phyloP scores from a whole-genome alignment of 805 yeast species.

The Debaryomyces hansenii region DNA sequence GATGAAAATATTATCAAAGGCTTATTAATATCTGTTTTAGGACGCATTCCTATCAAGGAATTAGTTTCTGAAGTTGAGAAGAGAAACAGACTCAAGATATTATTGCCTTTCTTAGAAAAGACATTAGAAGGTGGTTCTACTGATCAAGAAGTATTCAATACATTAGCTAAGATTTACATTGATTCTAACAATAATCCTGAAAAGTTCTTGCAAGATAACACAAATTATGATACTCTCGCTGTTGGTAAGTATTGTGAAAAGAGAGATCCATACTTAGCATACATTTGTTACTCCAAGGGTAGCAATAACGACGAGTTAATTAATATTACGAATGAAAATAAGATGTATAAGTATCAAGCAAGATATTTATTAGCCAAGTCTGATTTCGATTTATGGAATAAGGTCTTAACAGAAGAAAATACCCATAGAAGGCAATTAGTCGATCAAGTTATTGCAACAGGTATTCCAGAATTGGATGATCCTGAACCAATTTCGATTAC shows the following conservation, averaged over 20 bases:
- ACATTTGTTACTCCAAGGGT: constrained; percentile 96
- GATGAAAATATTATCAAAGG: constrained; percentile 85
- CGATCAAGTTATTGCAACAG: constrained; percentile 94
- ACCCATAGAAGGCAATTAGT: constrained; percentile 86
- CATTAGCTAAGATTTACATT: constrained; percentile 95
- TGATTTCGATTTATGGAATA: constrained; percentile 79
- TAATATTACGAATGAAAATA: constrained; percentile 90
- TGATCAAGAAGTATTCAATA: constrained; percentile 90
- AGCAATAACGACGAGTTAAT: constrained; percentile 86
- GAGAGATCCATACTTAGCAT: constrained; percentile 98
- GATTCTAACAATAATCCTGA: constrained; percentile 98
- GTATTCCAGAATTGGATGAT: constrained; percentile 89
- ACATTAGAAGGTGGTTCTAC: constrained; percentile 79
- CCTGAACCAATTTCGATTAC: constrained; percentile 94
- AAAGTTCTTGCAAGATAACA: constrained; percentile 89
- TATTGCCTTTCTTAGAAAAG: constrained; percentile 91
- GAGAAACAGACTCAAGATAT: constrained; percentile 88
- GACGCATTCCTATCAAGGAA: constrained; percentile 90
- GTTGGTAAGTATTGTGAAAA: constrained; percentile 99
- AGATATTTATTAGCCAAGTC: constrained; percentile 87
- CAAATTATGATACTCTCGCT: constrained; percentile 84
- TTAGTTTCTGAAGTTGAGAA: constrained; percentile 94
- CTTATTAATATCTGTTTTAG: constrained; percentile 79
- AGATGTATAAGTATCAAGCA: constrained; percentile 99
- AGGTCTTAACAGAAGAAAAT: constrained; percentile 73